Percentiles rank a stretch among this genome's conserved stretches.
Conservation (phyloP, 2,329 filamentous ascomycete species). For the Aspergillus viridinutans region DNA sequence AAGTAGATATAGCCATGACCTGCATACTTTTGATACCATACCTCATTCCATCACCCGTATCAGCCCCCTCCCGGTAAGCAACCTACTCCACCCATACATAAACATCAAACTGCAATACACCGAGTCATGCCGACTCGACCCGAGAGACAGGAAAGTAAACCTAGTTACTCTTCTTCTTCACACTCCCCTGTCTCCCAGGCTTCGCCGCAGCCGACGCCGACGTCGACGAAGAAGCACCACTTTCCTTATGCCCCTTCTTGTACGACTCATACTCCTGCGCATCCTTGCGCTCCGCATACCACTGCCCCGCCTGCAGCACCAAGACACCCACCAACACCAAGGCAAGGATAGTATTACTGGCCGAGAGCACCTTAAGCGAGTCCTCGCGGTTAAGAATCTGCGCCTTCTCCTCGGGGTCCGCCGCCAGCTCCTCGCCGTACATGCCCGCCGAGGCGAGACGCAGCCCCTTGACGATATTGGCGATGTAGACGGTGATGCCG, state of each 20-base stretch:
- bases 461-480: slow-evolving; percentile 95
- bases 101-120: not conserved
- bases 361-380: slow-evolving; percentile 81
- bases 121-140: too few species aligned
- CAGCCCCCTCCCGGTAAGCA: not conserved
- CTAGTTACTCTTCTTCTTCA: slow-evolving; percentile 24
- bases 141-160: not conserved
- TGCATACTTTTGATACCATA: not conserved
- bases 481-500: slow-evolving; percentile 86
- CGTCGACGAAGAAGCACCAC: not conserved
- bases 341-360: slow-evolving; percentile 93
- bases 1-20: not conserved
- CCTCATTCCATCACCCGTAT: not conserved
- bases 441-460: slow-evolving; percentile 71
- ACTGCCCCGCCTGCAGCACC: slow-evolving; percentile 92
- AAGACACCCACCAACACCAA: slow-evolving; percentile 87
- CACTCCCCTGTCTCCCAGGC: slow-evolving; percentile 12
- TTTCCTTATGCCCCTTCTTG: slow-evolving; percentile 36
- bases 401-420: slow-evolving; percentile 51
- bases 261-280: slow-evolving; percentile 69
- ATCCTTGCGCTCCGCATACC: slow-evolving; percentile 97
- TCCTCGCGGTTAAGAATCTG: slow-evolving; percentile 78
- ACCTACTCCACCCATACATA: not conserved
- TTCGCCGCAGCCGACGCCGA: not conserved
- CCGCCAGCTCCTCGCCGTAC: slow-evolving; percentile 52